Base-by-base conservation (phyloP, 2,329 filamentous ascomycete species). In the Fusarium vanettenii region DNA sequence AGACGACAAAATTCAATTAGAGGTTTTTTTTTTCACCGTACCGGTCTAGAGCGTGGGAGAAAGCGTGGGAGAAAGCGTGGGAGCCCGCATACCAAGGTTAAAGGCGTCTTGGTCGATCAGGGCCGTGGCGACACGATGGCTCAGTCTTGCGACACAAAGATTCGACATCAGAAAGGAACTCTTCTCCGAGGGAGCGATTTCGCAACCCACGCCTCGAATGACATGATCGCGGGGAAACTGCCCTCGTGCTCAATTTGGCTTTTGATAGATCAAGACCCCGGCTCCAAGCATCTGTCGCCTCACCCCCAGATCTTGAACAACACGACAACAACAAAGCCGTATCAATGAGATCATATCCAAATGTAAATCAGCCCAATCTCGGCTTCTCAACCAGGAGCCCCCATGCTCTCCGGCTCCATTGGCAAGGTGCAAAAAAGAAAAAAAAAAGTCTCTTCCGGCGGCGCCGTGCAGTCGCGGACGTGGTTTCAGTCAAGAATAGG, bases 211-310 rank as follows among this genome's bases (percentile, higher is more conserved):
- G 64, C 59, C 67, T 35, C 60, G 66, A 69, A 79, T 79, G 76
- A 60, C 77, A 79, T 78, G 74, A 77, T 79, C 72, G 72, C 66
- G 70, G 75, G 71, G 75, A 72, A 75, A 41, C 57, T 64, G 67
- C 62, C 72, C 72, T 67, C 72, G 73, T 78, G 76, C 71, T 27
- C 66, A 69, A 57, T 61, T 69, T 66, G 60, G 61, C 66, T 66
- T 48, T 69, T 60, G 61, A 63, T 67, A 71, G 67, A 71, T 59
- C 67, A 43, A 66, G 48, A 33, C 50, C 68, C 68, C 59, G 55
- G 70, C 66, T 62, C 55, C 50, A 61, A 60, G 48, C 41, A 48
- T 48, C 35, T 63, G 45, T 66, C 50, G 59, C 66, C 62, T 55
- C 67, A 61, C 66, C 57, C 55, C 67, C 50, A 55, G 50, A 55